phyloP scores from a whole-genome alignment of 768 basidiomycete genomes.

The Tricholoma flavovirens region DNA sequence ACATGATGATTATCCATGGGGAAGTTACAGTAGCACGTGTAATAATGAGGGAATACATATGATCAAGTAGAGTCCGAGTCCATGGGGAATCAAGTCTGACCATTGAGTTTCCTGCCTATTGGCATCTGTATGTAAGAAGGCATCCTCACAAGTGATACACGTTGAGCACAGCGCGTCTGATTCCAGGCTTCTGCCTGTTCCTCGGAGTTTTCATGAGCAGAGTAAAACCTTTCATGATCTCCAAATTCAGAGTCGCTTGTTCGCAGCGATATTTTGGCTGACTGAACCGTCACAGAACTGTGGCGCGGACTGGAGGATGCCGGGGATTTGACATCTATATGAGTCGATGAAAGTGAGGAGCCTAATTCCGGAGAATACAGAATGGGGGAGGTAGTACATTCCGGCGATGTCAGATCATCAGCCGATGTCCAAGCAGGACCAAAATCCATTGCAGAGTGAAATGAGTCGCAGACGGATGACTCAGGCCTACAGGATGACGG shows the following conservation, averaged over 20 bases:
- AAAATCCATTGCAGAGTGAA: slow-evolving; percentile 63
- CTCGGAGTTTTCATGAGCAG: slow-evolving; percentile 39
- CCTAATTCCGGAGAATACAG: slow-evolving; percentile 32
- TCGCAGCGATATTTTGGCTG: slow-evolving; percentile 7
- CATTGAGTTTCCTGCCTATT: slow-evolving; percentile 10
- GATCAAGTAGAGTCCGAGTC: neutral
- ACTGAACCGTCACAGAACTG: slow-evolving; percentile 1
- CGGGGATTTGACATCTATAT: slow-evolving; percentile 4
- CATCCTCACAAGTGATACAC: slow-evolving; percentile 74
- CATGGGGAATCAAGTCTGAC: neutral
- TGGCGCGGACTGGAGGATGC: neutral
- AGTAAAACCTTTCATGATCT: slow-evolving; percentile 43
- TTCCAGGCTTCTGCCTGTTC: slow-evolving; percentile 89
- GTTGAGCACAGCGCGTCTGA: slow-evolving; percentile 77
- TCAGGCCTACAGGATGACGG: slow-evolving; percentile 33
- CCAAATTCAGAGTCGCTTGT: slow-evolving; percentile 12
- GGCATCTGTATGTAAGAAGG: slow-evolving; percentile 47
- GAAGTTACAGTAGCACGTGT: neutral
- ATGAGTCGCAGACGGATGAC: slow-evolving; percentile 51
- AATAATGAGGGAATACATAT: neutral
- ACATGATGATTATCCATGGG: slow-evolving; percentile 21
- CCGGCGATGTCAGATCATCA: slow-evolving; percentile 31
- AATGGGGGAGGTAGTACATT: slow-evolving; percentile 25
- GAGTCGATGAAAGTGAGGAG: slow-evolving; percentile 27
- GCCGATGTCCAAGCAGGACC: slow-evolving; percentile 43